Evolutionary conservation across 768 basidiomycete species (phyloP).

Genomic region (Vararia minispora): DNA sequence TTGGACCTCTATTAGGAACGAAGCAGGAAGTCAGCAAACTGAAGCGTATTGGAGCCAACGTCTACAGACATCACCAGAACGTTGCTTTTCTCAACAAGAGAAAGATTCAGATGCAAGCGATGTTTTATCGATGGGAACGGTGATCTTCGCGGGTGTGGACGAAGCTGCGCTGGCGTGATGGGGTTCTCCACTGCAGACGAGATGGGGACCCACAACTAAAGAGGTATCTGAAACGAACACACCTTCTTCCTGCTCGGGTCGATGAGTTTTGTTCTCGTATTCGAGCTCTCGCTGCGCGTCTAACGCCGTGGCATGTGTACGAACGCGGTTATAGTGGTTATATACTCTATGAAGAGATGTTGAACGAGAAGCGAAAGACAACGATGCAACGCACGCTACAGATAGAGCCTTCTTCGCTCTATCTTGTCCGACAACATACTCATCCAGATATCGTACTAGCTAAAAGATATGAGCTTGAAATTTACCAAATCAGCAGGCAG

Average conservation of each 20-base stretch:
- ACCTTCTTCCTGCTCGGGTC: conserved; percentile 24
- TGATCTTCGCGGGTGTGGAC: conserved; percentile 37
- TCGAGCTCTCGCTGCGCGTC: conserved; percentile 24
- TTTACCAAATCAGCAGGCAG: neutral
- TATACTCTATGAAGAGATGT: conserved; percentile 49
- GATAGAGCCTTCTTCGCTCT: conserved; percentile 88
- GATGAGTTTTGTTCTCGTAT: conserved; percentile 19
- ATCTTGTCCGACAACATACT: conserved; percentile 88
- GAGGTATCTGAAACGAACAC: conserved; percentile 7
- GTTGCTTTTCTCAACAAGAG: conserved; percentile 88
- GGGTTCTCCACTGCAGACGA: conserved; percentile 17
- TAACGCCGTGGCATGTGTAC: conserved; percentile 47
- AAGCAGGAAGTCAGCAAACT: neutral
- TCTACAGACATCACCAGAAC: conserved; percentile 83
- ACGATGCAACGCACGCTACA: conserved; percentile 62
- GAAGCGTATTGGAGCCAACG: conserved; percentile 10
- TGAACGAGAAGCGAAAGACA: conserved; percentile 1
- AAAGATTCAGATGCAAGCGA: conserved; percentile 28
- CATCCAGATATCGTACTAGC: conserved; percentile 78
- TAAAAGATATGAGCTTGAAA: conserved; percentile 19
- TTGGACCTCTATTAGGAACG: conserved; percentile 49
- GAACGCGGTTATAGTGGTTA: conserved; percentile 89
- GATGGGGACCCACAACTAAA: neutral
- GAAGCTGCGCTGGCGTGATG: conserved; percentile 43
- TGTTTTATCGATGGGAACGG: conserved; percentile 3